A percentile compares a stretch with the other conserved stretches of the same genome.
phyloP scores from a whole-genome alignment of 1,284 basidiomycete species.

The Mycena citricolor region DNA sequence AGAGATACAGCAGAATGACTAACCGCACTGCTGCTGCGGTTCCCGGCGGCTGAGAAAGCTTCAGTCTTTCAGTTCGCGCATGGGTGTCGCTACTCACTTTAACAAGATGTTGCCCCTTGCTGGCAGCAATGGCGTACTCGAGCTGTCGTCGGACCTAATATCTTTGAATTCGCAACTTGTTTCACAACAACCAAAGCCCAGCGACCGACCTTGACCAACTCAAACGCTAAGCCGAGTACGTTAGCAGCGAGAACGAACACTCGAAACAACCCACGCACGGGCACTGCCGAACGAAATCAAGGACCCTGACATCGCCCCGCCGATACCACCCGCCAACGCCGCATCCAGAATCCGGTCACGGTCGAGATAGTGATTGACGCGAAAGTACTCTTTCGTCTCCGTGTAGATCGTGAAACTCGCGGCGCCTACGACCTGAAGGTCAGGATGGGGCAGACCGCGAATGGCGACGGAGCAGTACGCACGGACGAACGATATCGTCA shows the following conservation, averaged over 20 bases:
- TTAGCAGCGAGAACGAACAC: constrained; percentile 13
- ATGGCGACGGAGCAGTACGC: no score
- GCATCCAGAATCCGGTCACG: constrained; percentile 65
- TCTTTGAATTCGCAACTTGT: neutral
- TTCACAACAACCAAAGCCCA: no score
- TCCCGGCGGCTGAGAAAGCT: constrained; percentile 51
- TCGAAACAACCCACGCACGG: no score
- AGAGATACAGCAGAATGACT: neutral
- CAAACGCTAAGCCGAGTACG: constrained; percentile 64
- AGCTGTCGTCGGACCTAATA: constrained; percentile 85
- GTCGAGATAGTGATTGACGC: constrained; percentile 57
- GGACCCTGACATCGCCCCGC: constrained; percentile 81
- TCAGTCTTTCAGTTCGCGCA: neutral
- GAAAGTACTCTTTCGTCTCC: constrained; percentile 81
- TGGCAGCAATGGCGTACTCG: constrained; percentile 89
- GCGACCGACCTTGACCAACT: constrained; percentile 84
- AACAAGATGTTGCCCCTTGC: constrained; percentile 62
- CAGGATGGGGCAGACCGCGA: constrained; percentile 13
- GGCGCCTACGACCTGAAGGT: constrained; percentile 60
- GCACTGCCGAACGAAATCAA: constrained; percentile 83
- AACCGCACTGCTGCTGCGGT: constrained; percentile 67
- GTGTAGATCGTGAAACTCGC: constrained; percentile 95
- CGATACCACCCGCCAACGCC: constrained; percentile 72
- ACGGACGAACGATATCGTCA: constrained; percentile 97
- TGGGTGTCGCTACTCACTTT: constrained; percentile 38